Percentiles rank a stretch among this genome's conserved stretches.
These are phyloP conservation scores for Ophiostoma montium DNA, from an alignment of 2,329 filamentous ascomycete species.

Conservation along the genomic window DNA sequence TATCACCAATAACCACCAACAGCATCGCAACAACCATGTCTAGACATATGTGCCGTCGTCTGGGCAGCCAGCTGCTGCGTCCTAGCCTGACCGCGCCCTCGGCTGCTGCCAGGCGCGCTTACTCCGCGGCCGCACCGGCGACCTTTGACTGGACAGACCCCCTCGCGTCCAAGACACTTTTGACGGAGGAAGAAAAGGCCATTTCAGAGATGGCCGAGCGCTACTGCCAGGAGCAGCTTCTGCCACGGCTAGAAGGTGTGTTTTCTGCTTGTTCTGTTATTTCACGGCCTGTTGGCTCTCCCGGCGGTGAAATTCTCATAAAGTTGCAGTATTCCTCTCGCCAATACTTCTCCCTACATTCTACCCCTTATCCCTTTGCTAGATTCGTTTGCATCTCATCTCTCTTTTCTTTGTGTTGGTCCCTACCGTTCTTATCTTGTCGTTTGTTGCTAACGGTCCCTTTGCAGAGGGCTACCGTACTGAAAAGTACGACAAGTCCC, in stretches of 20 bases:
- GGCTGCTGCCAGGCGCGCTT: slow-evolving; percentile 7
- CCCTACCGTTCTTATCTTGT: too few species aligned
- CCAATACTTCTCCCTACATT: slow-evolving; percentile 2
- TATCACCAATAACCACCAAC: background rate
- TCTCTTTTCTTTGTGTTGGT: background rate
- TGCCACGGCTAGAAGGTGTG: slow-evolving; percentile 74
- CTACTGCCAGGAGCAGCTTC: slow-evolving; percentile 83
- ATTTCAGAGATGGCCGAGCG: slow-evolving; percentile 82
- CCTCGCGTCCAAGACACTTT: slow-evolving; percentile 55
- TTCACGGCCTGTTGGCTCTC: background rate
- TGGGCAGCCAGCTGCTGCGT: slow-evolving; percentile 9
- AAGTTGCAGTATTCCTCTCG: slow-evolving; percentile 2
- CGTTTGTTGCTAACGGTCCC: background rate
- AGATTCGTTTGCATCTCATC: background rate
- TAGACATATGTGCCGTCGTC: slow-evolving; percentile 9
- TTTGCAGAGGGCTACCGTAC: slow-evolving; percentile 42
- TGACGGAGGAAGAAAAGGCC: slow-evolving; percentile 82
- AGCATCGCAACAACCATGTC: slow-evolving; percentile 7
- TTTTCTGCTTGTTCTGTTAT: background rate
- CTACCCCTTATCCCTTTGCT: background rate
- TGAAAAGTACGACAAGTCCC: slow-evolving; percentile 67
- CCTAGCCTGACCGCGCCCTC: slow-evolving; percentile 1
- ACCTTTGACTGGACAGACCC: slow-evolving; percentile 88
- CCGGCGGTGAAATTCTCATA: background rate
- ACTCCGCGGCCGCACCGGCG: slow-evolving; percentile 5